Evolutionary conservation across 306 rosid species (phyloP).

Genomic region (Quercus glauca): DNA sequence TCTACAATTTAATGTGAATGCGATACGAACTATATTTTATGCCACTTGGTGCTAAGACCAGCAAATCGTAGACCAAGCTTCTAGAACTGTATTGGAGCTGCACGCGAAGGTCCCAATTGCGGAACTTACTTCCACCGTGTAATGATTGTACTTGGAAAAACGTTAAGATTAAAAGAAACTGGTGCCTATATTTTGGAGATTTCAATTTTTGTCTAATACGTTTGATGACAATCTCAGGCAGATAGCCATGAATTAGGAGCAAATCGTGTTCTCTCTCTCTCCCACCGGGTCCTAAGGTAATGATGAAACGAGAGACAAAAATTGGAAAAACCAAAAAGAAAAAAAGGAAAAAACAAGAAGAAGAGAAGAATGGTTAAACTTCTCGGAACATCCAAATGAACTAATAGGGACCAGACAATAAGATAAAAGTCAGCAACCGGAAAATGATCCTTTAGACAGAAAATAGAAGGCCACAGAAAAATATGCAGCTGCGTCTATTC

Average conservation of each 20-base stretch:
- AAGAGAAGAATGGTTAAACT: neutral
- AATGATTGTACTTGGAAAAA: neutral
- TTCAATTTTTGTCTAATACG: neutral
- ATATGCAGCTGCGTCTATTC: no score
- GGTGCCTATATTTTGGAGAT: neutral
- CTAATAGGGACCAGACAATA: neutral
- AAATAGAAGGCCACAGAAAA: no score
- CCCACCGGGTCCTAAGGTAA: neutral
- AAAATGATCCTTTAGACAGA: neutral
- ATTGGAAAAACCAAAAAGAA: neutral
- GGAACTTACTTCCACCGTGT: no score
- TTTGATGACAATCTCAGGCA: neutral
- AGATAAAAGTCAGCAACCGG: neutral
- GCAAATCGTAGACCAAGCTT: neutral
- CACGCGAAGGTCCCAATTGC: neutral
- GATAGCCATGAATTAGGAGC: neutral
- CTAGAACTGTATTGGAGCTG: neutral
- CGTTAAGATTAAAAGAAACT: neutral
- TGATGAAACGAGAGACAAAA: neutral
- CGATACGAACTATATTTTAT: no score
- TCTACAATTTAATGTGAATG: no score
- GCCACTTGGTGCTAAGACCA: neutral
- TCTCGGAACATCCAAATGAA: neutral
- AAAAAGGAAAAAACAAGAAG: neutral
- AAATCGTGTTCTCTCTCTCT: neutral